A percentile compares a stretch with the other conserved stretches of the same genome.
Conservation (phyloP, 2,329 filamentous ascomycete genomes). For the Fusarium zealandicum region DNA sequence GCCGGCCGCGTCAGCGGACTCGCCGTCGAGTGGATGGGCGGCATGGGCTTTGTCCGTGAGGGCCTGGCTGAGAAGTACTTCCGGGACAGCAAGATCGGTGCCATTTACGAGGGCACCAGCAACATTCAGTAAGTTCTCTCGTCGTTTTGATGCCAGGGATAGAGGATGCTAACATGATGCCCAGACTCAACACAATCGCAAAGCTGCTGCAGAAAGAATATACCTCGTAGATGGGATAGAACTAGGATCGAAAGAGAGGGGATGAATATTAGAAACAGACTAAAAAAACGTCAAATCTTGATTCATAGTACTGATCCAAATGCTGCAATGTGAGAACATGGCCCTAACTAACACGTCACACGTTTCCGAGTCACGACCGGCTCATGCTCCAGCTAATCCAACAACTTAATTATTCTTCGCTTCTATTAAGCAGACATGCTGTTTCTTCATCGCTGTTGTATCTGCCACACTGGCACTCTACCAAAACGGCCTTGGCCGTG, state of each 20-base stretch:
- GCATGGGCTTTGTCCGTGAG: constrained; percentile 98
- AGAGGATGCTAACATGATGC: constrained; percentile 25
- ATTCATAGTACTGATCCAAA: too few relatives aligned
- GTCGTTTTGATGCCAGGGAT: not conserved
- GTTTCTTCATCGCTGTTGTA: constrained; percentile 27
- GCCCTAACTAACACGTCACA: too few relatives aligned
- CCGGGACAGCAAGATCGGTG: constrained; percentile 97
- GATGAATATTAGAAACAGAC: constrained; percentile 10
- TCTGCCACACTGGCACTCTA: constrained; percentile 26
- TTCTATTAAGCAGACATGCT: constrained; percentile 39
- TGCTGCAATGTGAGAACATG: too few relatives aligned
- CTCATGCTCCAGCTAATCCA: constrained; percentile 2
- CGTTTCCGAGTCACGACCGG: too few relatives aligned
- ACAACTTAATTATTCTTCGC: constrained; percentile 21
- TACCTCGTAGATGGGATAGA: constrained; percentile 48
- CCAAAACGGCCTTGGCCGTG: constrained; percentile 24
- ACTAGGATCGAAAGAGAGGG: constrained; percentile 16
- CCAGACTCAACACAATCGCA: constrained; percentile 68
- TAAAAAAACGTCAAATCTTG: constrained; percentile 23
- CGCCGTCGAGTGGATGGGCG: constrained; percentile 98
- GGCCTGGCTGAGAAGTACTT: constrained; percentile 98
- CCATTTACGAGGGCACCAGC: constrained; percentile 93
- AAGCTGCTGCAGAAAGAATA: constrained; percentile 70
- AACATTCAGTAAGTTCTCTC: constrained; percentile 67
- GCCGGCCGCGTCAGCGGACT: constrained; percentile 84